Conservation (phyloP, 768 basidiomycete genomes). For the Mycena amicta region DNA sequence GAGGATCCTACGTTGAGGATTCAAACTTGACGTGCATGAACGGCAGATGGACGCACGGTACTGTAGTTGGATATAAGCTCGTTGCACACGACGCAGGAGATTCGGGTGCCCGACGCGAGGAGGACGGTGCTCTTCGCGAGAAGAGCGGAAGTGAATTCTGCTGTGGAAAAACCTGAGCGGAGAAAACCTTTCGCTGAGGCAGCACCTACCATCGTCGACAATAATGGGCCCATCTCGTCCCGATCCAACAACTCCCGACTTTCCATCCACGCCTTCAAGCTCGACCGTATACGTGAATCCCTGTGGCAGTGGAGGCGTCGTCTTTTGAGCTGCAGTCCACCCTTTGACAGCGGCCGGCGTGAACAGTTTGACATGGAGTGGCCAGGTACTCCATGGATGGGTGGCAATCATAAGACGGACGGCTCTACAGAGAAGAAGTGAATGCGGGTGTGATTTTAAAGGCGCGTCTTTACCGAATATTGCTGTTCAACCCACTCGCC, state of each 20-base stretch:
- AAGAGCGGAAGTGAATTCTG: slow-evolving; percentile 49
- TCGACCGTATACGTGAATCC: slow-evolving; percentile 57
- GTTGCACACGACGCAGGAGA: slow-evolving; percentile 53
- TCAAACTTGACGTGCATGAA: no score
- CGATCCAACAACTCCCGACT: slow-evolving; percentile 53
- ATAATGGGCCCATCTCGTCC: slow-evolving; percentile 59
- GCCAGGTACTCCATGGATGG: slow-evolving; percentile 73
- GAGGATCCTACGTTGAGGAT: slow-evolving; percentile 43
- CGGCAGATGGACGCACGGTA: slow-evolving; percentile 47
- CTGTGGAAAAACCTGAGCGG: slow-evolving; percentile 31
- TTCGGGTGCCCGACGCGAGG: slow-evolving; percentile 33
- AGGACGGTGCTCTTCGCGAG: slow-evolving; percentile 51
- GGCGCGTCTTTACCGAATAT: slow-evolving; percentile 46
- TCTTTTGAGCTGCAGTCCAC: slow-evolving; percentile 47
- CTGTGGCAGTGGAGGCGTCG: slow-evolving; percentile 42
- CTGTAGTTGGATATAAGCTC: slow-evolving; percentile 41
- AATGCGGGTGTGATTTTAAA: slow-evolving; percentile 5
- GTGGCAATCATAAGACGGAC: slow-evolving; percentile 63
- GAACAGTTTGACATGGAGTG: slow-evolving; percentile 76
- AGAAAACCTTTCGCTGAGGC: neutral
- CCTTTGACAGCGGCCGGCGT: slow-evolving; percentile 57
- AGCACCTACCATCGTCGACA: slow-evolving; percentile 56
- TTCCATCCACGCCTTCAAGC: slow-evolving; percentile 72
- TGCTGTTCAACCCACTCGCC: slow-evolving; percentile 41
- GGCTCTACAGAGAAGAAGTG: slow-evolving; percentile 41